Base-by-base conservation (phyloP, 495 filamentous ascomycete species). In the Penicillium soppii region DNA sequence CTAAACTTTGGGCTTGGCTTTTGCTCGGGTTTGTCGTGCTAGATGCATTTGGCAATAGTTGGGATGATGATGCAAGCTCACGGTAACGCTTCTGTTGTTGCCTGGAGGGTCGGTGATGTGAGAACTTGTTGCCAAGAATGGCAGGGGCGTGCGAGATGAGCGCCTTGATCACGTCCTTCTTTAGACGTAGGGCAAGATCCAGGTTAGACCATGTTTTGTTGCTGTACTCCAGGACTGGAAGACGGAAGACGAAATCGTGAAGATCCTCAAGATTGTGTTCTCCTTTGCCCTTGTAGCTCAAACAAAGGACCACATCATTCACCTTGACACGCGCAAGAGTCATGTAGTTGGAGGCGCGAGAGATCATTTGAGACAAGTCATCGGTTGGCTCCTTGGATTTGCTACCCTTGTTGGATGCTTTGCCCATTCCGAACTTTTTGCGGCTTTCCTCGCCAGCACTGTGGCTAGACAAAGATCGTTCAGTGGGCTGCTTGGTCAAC, bases 171-270 rank as follows among this genome's bases (percentile, higher is more conserved):
- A 97, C 88, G 47, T 95, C 91, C 56, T 88, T 90, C 78, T 99
- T 97, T 38, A 99, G 74, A 16, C 88, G 86, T 42, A 97, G 74
- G 1, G 92, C 91, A 9, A 99, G 82, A 54, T 99, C 94, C 7
- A 97, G 82, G 66, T 97, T 97, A 15, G 92, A 97, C 94, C 94
- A 99, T 8, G 91, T 97, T 72, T 97, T 97, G 75, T 99, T 97
- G 42, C 89, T 81, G 66, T 96, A 97, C 65, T 99, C 94, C 32
- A 99, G 83, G 13, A 88, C 87, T 6, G 94, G 94, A 62, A 99
- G 82, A 16, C 91, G 86, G 80, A 98, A 98, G 51, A 97, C 94
- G 53, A 98, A 92, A 59, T 97, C 86, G 68, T 98, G 94, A 10
- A 98, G 84, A 67, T 98, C 94, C 71, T 95, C 89, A 42, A 98